These are phyloP conservation scores for Russula sp. DNA, from an alignment of 768 basidiomycete species.

Conservation along the genomic window DNA sequence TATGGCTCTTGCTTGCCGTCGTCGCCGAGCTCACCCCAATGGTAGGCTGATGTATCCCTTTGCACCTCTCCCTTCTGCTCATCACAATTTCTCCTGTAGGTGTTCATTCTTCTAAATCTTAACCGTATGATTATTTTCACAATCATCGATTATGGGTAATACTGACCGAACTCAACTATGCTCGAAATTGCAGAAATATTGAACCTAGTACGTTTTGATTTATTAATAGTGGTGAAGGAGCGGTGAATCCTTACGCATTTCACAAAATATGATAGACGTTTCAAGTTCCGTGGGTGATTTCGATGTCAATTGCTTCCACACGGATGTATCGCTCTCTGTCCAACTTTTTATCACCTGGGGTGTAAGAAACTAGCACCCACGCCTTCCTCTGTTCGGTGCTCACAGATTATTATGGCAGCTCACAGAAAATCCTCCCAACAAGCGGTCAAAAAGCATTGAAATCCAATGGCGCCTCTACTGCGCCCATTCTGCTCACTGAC, in stretches of 20 bases:
- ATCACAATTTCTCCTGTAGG: not conserved
- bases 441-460: not conserved
- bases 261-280: not conserved
- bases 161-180: not conserved
- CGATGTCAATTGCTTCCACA: not conserved
- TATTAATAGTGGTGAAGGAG: not conserved
- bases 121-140: not conserved
- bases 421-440: not conserved
- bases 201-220: not conserved
- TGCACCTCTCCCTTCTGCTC: not conserved
- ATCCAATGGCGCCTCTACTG: not conserved
- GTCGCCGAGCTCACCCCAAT: not conserved
- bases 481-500: not conserved
- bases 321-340: conserved; percentile 1
- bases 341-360: not conserved
- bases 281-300: not conserved
- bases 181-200: not conserved
- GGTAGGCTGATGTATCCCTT: not conserved
- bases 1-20: not conserved
- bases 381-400: not conserved
- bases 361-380: not conserved
- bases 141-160: not conserved
- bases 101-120: not conserved
- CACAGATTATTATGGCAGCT: not conserved
- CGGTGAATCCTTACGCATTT: no score